Evolutionary conservation across 1,284 basidiomycete genomes (phyloP).

Genomic region (Sanghuangporus baumii): DNA sequence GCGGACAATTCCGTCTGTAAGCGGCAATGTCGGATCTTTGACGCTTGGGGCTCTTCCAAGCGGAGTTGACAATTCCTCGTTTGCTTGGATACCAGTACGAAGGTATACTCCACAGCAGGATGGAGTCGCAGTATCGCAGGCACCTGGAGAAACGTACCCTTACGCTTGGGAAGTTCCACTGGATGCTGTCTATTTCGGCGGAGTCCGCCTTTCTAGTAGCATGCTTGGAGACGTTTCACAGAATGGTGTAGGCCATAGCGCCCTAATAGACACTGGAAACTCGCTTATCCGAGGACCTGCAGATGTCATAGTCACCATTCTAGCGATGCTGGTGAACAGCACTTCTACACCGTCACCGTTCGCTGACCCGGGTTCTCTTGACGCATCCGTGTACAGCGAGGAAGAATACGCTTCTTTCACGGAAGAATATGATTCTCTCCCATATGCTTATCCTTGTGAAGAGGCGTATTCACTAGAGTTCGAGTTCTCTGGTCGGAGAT

Average conservation of each 20-base stretch:
- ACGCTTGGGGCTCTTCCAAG: slow-evolving; percentile 47
- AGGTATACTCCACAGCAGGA: slow-evolving; percentile 37
- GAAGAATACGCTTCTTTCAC: slow-evolving; percentile 21
- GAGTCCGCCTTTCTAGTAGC: slow-evolving; percentile 37
- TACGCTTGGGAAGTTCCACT: slow-evolving; percentile 55
- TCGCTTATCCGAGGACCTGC: slow-evolving; percentile 50
- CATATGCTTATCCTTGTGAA: slow-evolving; percentile 33
- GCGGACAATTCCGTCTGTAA: slow-evolving; percentile 40
- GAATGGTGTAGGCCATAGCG: slow-evolving; percentile 33
- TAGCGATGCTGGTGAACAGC: slow-evolving; percentile 30
- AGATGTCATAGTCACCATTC: slow-evolving; percentile 43
- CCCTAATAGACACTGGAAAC: slow-evolving; percentile 54
- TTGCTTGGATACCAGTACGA: slow-evolving; percentile 50
- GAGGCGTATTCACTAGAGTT: slow-evolving; percentile 52
- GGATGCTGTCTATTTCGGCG: slow-evolving; percentile 53
- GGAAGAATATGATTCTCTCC: neutral
- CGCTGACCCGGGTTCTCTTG: neutral
- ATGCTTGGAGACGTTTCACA: slow-evolving; percentile 28
- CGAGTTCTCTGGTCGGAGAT: slow-evolving; percentile 55
- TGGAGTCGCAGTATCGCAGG: slow-evolving; percentile 24
- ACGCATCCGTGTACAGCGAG: slow-evolving; percentile 26
- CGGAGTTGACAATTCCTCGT: slow-evolving; percentile 32
- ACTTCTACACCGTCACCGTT: slow-evolving; percentile 26
- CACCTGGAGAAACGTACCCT: slow-evolving; percentile 21
- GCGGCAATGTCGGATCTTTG: slow-evolving; percentile 32